Evolutionary conservation across 192 early-diverging fungal genomes (phyloP).

Genomic region (Backusella luteola): DNA sequence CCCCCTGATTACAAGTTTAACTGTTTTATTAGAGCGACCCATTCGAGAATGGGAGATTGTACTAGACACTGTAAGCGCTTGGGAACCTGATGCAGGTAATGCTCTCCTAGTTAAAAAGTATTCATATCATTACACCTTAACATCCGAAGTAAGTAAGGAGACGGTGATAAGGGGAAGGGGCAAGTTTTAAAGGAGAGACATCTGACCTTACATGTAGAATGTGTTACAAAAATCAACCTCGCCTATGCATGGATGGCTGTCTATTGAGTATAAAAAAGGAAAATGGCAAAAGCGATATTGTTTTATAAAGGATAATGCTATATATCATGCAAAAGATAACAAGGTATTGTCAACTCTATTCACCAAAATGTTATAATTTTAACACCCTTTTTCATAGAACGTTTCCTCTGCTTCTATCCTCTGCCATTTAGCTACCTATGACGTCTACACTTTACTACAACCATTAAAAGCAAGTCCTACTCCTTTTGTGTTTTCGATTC

Average conservation of each 20-base stretch:
- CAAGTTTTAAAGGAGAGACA: not conserved
- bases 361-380: not conserved
- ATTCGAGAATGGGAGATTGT: conserved; percentile 90
- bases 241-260: conserved; percentile 55
- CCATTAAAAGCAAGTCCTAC: conserved; percentile 71
- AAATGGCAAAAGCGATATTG: conserved; percentile 86
- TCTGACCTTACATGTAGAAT: conserved; percentile 20
- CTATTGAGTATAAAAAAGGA: conserved; percentile 73
- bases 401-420: conserved; percentile 34
- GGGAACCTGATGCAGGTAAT: conserved; percentile 79
- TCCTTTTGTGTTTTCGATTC: conserved; percentile 79
- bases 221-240: conserved; percentile 28
- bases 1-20: conserved; percentile 7
- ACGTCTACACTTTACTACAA: conserved; percentile 76
- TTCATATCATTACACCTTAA: conserved; percentile 56
- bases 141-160: conserved; percentile 47
- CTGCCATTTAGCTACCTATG: conserved; percentile 68
- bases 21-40: conserved; percentile 67
- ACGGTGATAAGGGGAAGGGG: not conserved
- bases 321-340: conserved; percentile 68
- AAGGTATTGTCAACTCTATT: conserved; percentile 39
- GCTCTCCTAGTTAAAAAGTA: conserved; percentile 78
- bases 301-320: conserved; percentile 58
- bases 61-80: conserved; percentile 75
- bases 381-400: not conserved